Base-by-base conservation (phyloP, 2,329 filamentous ascomycete genomes). In the Colletotrichum falcatum region DNA sequence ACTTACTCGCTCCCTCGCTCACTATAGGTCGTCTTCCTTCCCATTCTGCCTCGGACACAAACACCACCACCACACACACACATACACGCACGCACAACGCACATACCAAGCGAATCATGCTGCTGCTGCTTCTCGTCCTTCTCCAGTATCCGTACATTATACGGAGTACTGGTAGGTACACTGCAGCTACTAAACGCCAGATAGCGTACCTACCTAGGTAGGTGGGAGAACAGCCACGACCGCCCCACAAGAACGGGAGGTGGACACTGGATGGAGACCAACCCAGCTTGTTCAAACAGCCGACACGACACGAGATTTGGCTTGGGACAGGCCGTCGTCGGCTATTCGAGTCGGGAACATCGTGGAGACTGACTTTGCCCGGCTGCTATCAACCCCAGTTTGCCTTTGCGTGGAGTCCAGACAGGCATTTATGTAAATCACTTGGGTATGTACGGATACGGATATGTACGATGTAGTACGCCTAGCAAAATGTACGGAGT, bases 261-360 rank as follows among this genome's bases (percentile, higher is more conserved):
- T 61, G 60, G 60, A 39, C 26, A 53, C 23, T 53, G 35, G 18
- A 62, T 62, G 60, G 60, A 53, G 55, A 42, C 37, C n/a, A n/a
- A 14, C 54, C 16, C 23, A 59, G 55, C 55, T 44, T 44, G 16
- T 16, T n/a, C n/a, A n/a, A n/a, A 44, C 55, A 46, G 11, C 26
- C 33, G 20, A 46, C 44, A 11, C n/a, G 33, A 39, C 33, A 28
- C n/a, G 16, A 23, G 23, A 26, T 9, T 14, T 37, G 30, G n/a
- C 20, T 23, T 23, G 14, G 53, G 11, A 23, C 53, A 55, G 53
- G 53, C n/a, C 33, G 33, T 20, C 16, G 26, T 55, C 54, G 54
- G 35, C 54, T 39, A n/a, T 18, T 26, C 11, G 37, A 14, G 56
- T 46, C 54, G 42, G 26, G 33, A 14, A 4, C 16, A 26, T 39